Percentiles rank a stretch among this genome's conserved stretches.
Conservation (phyloP, 2,329 filamentous ascomycete species). For the Xylaria arbuscula region DNA sequence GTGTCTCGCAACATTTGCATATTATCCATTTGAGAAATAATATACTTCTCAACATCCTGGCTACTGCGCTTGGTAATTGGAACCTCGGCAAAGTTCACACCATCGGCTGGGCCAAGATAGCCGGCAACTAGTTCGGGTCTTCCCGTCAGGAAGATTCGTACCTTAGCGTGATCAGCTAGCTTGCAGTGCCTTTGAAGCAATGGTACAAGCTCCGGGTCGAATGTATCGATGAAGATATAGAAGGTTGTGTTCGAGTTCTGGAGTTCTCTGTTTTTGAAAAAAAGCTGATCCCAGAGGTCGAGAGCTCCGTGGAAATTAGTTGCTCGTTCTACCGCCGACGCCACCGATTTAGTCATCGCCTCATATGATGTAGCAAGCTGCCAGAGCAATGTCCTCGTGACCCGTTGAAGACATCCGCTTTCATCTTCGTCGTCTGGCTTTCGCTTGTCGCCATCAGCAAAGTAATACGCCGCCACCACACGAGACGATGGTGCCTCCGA, state of each 20-base stretch:
- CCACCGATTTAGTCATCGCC: slow-evolving; percentile 50
- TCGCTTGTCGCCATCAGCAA: slow-evolving; percentile 47
- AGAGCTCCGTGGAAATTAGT: slow-evolving; percentile 45
- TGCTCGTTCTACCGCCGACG: slow-evolving; percentile 44
- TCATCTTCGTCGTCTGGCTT: slow-evolving; percentile 47
- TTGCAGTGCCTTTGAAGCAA: slow-evolving; percentile 45
- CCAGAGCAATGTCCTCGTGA: slow-evolving; percentile 49
- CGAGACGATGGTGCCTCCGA: slow-evolving; percentile 43
- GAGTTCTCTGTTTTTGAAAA: slow-evolving; percentile 50
- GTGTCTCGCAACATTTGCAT: slow-evolving; percentile 49
- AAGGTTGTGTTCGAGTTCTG: slow-evolving; percentile 48
- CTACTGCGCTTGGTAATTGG: slow-evolving; percentile 45
- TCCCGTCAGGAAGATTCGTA: slow-evolving; percentile 48
- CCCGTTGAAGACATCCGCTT: slow-evolving; percentile 39
- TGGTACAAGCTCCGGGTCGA: slow-evolving; percentile 42
- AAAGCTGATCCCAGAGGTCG: slow-evolving; percentile 50
- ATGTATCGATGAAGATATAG: slow-evolving; percentile 50
- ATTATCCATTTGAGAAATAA: slow-evolving; percentile 47
- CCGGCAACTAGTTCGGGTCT: slow-evolving; percentile 39
- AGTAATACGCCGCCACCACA: slow-evolving; percentile 47
- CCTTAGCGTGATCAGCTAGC: slow-evolving; percentile 37
- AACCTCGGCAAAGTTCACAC: slow-evolving; percentile 40
- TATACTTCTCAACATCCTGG: slow-evolving; percentile 49
- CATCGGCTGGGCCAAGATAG: slow-evolving; percentile 31
- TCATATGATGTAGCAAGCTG: slow-evolving; percentile 50